Evolutionary conservation across 2,329 filamentous ascomycete species (phyloP), one percentile per base, ranked within the genome.

Genomic region (Zelopaecilomyces penicillatus): DNA sequence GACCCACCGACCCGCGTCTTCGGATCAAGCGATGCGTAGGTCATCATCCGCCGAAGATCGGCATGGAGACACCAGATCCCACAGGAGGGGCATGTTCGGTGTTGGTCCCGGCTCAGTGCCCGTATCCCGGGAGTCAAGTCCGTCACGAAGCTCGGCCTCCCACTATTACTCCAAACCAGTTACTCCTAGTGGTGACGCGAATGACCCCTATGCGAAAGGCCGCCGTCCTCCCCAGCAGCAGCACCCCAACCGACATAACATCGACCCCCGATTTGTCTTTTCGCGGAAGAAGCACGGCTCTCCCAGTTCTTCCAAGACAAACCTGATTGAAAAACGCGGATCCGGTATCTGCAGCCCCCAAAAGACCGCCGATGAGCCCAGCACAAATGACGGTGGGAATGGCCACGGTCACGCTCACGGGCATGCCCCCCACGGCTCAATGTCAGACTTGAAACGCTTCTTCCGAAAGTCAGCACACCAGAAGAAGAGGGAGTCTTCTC

Each of bases 401-500:
- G 57, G 56, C 27, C 41, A 48, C 36, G 46, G 51, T 5, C 52
- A 50, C 30, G 53, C 52, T 19, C 50, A 53, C 12, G 52, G 56
- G 26, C 56, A 59, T n/a, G 50, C 51, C 6, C 46, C 54, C 41
- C 80, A 87, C 48, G 82, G 85, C 26, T 96, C 93, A 5, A 97
- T 97, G 85, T 83, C 86, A 4, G 91, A 97, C 57, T 67, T 98
- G 49, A 96, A 95, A 68, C 79, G 93, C n/a, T 98, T 98, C 63
- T 95, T 98, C 72, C 93, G 83, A 65, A 82, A 88, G 49, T 79
- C 83, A 42, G 77, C 79, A 3, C 66, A 75, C 53, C 87, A 87
- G 59, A 75, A 82, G 47, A 88, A 85, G 52, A 79, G 85, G 30
- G 74, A 83, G 4, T 68, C 73, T 7, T 82, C 82, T 1, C 82